Evolutionary conservation across 345 rosid species (phyloP).

Genomic region (Eutrema yunnanense): DNA sequence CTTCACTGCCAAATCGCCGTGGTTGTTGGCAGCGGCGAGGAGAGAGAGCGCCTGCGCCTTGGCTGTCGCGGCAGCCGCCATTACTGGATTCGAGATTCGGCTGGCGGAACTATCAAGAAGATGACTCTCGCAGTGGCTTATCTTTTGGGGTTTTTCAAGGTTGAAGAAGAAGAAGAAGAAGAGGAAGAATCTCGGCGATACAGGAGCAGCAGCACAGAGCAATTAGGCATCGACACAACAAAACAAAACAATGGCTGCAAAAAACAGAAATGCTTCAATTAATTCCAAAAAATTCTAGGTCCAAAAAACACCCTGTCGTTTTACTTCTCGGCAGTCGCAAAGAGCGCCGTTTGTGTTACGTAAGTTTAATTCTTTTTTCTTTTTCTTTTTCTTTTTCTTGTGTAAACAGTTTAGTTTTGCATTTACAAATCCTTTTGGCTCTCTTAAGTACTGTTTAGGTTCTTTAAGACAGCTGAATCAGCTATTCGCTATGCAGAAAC

Average conservation of each 20-base stretch:
- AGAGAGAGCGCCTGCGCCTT: slow-evolving; percentile 72
- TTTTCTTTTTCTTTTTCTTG: too few species aligned
- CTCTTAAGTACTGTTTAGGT: too few species aligned
- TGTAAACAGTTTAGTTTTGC: too few species aligned
- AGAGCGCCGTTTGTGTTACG: neutral
- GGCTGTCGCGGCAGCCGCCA: slow-evolving; percentile 41
- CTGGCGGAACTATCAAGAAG: neutral
- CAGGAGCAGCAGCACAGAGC: neutral
- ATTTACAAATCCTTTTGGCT: too few species aligned
- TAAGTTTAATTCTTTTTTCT: too few species aligned
- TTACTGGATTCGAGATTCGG: slow-evolving; percentile 19
- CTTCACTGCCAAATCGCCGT: slow-evolving; percentile 80
- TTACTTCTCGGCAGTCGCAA: neutral
- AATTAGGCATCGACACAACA: neutral
- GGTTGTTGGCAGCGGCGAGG: slow-evolving; percentile 73
- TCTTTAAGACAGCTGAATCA: too few species aligned
- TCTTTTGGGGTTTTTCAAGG: slow-evolving; percentile 24
- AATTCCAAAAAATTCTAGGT: neutral
- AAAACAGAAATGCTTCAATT: neutral
- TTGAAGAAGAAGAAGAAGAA: slow-evolving; percentile 1
- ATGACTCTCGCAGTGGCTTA: neutral
- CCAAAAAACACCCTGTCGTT: slow-evolving; percentile 17
- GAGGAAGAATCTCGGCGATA: slow-evolving; percentile 6
- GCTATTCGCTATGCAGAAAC: too few species aligned
- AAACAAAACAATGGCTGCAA: neutral